Percentiles rank a stretch among this genome's conserved stretches.
Evolutionary conservation across 306 rosid genomes (phyloP).

Genomic region (Medicago lupulina): DNA sequence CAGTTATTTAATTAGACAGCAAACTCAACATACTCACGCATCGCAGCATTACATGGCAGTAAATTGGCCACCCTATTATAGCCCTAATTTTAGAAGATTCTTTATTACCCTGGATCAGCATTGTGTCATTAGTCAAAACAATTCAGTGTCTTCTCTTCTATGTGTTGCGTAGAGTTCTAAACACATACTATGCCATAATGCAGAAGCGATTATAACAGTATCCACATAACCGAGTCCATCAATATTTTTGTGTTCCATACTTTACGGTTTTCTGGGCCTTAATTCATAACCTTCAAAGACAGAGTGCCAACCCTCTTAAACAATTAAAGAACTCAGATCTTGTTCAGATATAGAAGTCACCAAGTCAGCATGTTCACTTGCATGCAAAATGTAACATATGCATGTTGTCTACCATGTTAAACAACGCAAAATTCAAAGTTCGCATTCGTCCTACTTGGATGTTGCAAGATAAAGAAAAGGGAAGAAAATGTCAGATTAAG

Average conservation of each 20-base stretch:
- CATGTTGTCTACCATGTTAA: slow-evolving; percentile 11
- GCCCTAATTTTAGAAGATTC: slow-evolving; percentile 26
- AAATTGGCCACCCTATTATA: slow-evolving; percentile 11
- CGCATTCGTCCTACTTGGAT: background rate
- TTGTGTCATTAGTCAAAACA: background rate
- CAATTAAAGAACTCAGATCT: background rate
- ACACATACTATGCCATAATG: slow-evolving; percentile 4
- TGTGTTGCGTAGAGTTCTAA: slow-evolving; percentile 5
- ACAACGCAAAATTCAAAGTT: slow-evolving; percentile 10
- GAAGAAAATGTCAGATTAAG: slow-evolving; percentile 11
- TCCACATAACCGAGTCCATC: too few species aligned
- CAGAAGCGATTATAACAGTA: slow-evolving; percentile 7
- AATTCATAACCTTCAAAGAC: too few species aligned
- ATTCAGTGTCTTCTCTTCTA: background rate
- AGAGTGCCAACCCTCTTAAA: too few species aligned
- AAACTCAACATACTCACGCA: background rate
- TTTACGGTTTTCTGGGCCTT: too few species aligned
- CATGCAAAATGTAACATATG: slow-evolving; percentile 9
- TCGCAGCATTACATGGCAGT: slow-evolving; percentile 3
- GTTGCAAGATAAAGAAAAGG: slow-evolving; percentile 1
- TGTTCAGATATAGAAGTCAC: background rate
- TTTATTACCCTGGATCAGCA: background rate
- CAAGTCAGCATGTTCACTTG: background rate
- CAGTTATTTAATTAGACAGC: slow-evolving; percentile 21
- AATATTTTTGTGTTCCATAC: too few species aligned